A percentile compares a stretch with the other conserved stretches of the same genome.
These are phyloP conservation scores for Actinidia chinensis DNA, from an alignment of 179 eudicot genomes.

Conservation along the genomic window DNA sequence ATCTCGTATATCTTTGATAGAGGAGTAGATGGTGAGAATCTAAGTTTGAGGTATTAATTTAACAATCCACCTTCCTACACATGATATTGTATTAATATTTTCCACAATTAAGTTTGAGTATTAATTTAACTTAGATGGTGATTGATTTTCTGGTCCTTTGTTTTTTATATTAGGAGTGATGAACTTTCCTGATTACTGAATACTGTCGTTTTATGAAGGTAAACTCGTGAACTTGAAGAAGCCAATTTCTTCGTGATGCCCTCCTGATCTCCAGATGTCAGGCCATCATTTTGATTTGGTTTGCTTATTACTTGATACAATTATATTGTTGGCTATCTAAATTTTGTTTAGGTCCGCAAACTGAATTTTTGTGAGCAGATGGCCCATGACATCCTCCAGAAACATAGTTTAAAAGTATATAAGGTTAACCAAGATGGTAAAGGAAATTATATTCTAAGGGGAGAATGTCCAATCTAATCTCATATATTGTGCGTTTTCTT, in stretches of 20 bases:
- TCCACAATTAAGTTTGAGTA: slow-evolving; percentile 84
- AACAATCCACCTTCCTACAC: slow-evolving; percentile 94
- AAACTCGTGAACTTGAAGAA: slow-evolving; percentile 69
- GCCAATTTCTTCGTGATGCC: slow-evolving; percentile 76
- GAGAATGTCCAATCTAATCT: not conserved
- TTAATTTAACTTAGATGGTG: not conserved
- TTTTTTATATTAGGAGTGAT: not conserved
- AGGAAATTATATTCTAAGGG: not conserved
- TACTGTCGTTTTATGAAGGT: slow-evolving; percentile 84
- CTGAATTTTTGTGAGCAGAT: slow-evolving; percentile 61
- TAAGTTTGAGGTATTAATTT: slow-evolving; percentile 78
- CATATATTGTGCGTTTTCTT: not conserved
- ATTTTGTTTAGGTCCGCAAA: slow-evolving; percentile 53
- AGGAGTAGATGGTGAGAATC: slow-evolving; percentile 76
- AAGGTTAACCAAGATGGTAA: slow-evolving; percentile 64
- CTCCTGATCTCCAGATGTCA: slow-evolving; percentile 90
- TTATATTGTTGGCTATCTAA: slow-evolving; percentile 9
- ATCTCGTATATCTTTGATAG: too few relatives aligned
- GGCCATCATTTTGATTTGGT: slow-evolving; percentile 20
- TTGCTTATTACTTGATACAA: not conserved
- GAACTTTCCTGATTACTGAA: slow-evolving; percentile 52
- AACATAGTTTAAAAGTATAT: slow-evolving; percentile 78
- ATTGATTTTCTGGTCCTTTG: slow-evolving; percentile 12
- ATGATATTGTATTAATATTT: slow-evolving; percentile 69
- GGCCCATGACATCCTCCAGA: slow-evolving; percentile 73